Percentiles rank a stretch among this genome's conserved stretches.
These are phyloP conservation scores for Malassezia equina DNA, from an alignment of 1,284 basidiomycete species.

Conservation along the genomic window DNA sequence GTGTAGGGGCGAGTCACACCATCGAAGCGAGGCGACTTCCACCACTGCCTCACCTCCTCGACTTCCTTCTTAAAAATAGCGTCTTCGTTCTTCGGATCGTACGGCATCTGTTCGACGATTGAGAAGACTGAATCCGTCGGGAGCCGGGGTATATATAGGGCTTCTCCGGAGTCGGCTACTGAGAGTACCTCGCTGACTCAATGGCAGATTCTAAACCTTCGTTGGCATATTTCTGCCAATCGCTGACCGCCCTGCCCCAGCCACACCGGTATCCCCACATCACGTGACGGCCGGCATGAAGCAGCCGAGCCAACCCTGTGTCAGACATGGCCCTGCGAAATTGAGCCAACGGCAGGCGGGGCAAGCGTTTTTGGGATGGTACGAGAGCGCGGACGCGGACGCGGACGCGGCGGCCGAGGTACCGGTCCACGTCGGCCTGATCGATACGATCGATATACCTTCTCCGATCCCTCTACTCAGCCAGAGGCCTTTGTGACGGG, in stretches of 20 bases:
- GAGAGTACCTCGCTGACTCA: background rate
- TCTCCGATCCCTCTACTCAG: background rate
- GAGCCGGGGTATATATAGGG: background rate
- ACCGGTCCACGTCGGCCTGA: background rate
- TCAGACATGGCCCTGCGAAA: background rate
- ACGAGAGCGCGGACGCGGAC: conserved; percentile 4
- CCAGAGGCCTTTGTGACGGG: background rate
- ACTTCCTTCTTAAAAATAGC: conserved; percentile 66
- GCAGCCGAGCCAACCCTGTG: background rate
- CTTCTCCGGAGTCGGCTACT: background rate
- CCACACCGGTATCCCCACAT: background rate
- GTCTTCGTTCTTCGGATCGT: conserved; percentile 41
- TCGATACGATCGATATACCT: background rate
- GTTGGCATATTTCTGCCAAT: background rate
- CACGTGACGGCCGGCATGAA: conserved; percentile 4
- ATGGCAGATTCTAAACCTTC: background rate
- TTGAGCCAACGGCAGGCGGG: background rate
- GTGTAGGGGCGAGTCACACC: conserved; percentile 79
- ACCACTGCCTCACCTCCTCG: conserved; percentile 75
- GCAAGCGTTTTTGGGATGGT: background rate
- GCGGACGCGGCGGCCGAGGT: conserved; percentile 7
- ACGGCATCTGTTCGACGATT: conserved; percentile 5
- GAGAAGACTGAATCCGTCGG: background rate
- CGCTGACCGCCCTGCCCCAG: background rate
- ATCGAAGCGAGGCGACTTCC: conserved; percentile 78